Evolutionary conservation across 495 filamentous ascomycete species (phyloP).

Genomic region (Penicillium subrubescens): DNA sequence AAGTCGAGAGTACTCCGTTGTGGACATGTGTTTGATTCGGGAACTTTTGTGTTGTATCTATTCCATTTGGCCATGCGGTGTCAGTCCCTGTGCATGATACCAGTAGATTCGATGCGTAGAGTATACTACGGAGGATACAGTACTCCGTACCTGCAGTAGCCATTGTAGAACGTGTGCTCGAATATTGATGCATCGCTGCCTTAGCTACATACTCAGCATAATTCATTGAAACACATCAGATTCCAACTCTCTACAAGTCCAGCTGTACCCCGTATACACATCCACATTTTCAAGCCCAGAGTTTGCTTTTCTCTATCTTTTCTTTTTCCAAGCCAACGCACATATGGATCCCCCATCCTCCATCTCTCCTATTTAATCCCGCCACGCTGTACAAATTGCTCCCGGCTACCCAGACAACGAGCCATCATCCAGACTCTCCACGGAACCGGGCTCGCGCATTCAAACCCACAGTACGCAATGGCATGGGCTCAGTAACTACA

Average conservation of each 20-base stretch:
- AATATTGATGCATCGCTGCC: neutral
- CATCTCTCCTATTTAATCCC: neutral
- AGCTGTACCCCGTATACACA: neutral
- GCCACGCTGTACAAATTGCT: constrained; percentile 10
- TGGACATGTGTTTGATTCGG: too few species aligned
- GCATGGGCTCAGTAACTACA: neutral
- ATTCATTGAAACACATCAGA: constrained; percentile 3
- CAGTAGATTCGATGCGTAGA: neutral
- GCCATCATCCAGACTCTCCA: neutral
- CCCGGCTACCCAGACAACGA: constrained; percentile 13
- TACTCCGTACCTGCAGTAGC: neutral
- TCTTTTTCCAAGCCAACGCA: neutral
- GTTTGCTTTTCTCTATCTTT: neutral
- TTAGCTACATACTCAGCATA: neutral
- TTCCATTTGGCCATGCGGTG: neutral
- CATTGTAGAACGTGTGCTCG: neutral
- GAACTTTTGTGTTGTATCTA: neutral
- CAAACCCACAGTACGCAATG: neutral
- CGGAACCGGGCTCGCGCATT: constrained; percentile 3
- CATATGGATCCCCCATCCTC: neutral
- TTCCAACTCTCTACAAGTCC: neutral
- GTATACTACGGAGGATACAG: neutral
- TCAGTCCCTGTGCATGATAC: neutral
- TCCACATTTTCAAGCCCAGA: neutral
- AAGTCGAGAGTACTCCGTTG: neutral